These are phyloP conservation scores for Amoebophrya sp. DNA, from an alignment of 169 alveolate species.

Conservation along the genomic window DNA sequence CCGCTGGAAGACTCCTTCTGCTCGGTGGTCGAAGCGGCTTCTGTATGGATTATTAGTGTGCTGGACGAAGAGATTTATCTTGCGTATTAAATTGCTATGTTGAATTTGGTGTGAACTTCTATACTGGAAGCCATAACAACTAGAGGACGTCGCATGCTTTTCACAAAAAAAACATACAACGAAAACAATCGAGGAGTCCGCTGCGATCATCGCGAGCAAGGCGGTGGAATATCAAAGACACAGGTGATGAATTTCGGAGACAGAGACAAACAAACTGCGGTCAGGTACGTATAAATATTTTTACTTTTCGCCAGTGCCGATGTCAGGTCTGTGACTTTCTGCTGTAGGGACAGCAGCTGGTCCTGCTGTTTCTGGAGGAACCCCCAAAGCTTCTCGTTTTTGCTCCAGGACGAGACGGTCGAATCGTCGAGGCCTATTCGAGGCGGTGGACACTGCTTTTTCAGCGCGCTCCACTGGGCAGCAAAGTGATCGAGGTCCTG, in stretches of 20 bases:
- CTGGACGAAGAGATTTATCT: too few species aligned
- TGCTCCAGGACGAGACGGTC: background rate
- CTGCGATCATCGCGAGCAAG: background rate
- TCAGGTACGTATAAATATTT: background rate
- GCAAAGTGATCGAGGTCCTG: background rate
- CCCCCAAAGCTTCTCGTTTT: background rate
- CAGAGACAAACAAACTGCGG: background rate
- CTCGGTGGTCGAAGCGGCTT: too few species aligned
- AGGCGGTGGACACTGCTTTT: background rate
- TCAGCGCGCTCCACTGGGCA: background rate
- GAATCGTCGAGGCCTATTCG: background rate
- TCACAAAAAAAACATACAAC: too few species aligned
- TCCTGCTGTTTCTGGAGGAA: background rate
- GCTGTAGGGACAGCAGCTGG: background rate
- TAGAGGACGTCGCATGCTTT: too few species aligned
- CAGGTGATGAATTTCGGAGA: background rate
- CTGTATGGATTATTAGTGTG: too few species aligned
- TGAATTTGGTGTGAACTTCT: too few species aligned
- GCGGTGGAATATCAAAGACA: background rate
- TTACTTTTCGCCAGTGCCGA: background rate
- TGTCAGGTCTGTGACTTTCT: background rate
- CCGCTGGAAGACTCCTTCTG: too few species aligned
- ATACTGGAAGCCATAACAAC: too few species aligned
- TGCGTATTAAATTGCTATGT: too few species aligned
- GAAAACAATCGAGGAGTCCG: background rate